Conservation (phyloP, 2,329 filamentous ascomycete genomes). For the Epichloe sylvatica region DNA sequence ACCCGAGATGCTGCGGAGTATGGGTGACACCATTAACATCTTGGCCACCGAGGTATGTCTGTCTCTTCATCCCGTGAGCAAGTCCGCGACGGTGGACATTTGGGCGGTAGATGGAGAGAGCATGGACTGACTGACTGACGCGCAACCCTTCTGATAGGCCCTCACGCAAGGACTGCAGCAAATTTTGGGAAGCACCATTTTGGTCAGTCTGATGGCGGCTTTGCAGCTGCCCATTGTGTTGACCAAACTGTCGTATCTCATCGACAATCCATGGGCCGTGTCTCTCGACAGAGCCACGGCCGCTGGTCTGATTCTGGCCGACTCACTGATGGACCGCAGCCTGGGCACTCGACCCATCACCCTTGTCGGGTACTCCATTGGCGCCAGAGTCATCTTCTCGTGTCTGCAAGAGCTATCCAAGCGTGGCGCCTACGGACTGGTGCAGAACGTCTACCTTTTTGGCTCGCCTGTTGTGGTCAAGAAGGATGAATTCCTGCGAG, state of each 20-base stretch:
- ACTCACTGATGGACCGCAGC: slow-evolving; percentile 84
- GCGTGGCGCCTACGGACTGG: slow-evolving; percentile 69
- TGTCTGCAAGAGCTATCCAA: slow-evolving; percentile 76
- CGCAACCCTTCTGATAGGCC: slow-evolving; percentile 39
- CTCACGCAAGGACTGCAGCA: slow-evolving; percentile 94
- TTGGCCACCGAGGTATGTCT: slow-evolving; percentile 77
- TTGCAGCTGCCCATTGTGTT: slow-evolving; percentile 84
- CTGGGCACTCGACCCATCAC: slow-evolving; percentile 84
- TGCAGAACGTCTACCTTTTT: slow-evolving; percentile 93
- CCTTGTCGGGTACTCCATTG: slow-evolving; percentile 86
- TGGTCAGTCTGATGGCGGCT: slow-evolving; percentile 82
- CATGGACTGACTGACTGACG: neutral
- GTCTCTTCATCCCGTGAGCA: neutral
- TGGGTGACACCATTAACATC: slow-evolving; percentile 98
- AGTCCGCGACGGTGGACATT: too few species aligned
- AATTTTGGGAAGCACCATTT: slow-evolving; percentile 77
- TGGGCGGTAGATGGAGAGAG: neutral
- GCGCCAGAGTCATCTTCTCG: slow-evolving; percentile 81
- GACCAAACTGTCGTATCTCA: slow-evolving; percentile 87
- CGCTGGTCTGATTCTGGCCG: slow-evolving; percentile 82
- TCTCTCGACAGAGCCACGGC: slow-evolving; percentile 80
- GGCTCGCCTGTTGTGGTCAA: slow-evolving; percentile 86
- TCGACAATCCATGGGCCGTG: slow-evolving; percentile 98
- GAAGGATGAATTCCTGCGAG: slow-evolving; percentile 73
- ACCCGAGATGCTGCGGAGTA: slow-evolving; percentile 92